phyloP scores from a whole-genome alignment of 1,139 yeast genomes.

The Yamadazyma siamensis region DNA sequence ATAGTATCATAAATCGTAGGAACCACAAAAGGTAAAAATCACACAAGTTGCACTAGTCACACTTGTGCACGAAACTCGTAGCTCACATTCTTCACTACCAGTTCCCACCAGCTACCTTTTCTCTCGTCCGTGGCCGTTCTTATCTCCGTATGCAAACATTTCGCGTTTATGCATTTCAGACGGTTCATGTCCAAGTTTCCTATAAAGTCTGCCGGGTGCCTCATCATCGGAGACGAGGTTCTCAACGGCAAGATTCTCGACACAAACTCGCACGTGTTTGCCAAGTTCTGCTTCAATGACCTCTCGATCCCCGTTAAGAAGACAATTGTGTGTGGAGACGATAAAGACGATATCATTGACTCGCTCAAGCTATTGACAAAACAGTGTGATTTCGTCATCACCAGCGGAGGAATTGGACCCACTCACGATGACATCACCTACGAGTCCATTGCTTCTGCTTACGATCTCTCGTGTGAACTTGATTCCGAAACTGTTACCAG shows the following conservation, averaged over 20 bases:
- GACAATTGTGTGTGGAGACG: slow-evolving; percentile 76
- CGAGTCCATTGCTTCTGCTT: slow-evolving; percentile 64
- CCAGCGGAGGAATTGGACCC: slow-evolving; percentile 86
- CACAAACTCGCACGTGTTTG: slow-evolving; percentile 70
- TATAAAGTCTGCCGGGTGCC: slow-evolving; percentile 36
- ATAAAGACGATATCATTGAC: slow-evolving; percentile 57
- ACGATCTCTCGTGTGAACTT: slow-evolving; percentile 44
- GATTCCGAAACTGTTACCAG: slow-evolving; percentile 57
- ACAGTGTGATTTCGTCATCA: slow-evolving; percentile 65
- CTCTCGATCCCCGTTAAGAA: slow-evolving; percentile 54
- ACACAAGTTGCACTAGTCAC: too few species aligned
- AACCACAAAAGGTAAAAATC: too few species aligned
- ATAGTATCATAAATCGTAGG: too few species aligned
- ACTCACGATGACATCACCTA: slow-evolving; percentile 90
- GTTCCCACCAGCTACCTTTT: too few species aligned
- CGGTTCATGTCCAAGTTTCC: slow-evolving; percentile 3
- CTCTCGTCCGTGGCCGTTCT: too few species aligned
- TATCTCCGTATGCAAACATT: too few species aligned
- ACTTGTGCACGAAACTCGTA: too few species aligned
- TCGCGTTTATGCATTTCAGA: too few species aligned
- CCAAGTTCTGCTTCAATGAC: slow-evolving; percentile 60
- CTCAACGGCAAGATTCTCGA: slow-evolving; percentile 84
- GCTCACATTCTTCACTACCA: too few species aligned
- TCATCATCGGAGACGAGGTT: slow-evolving; percentile 84
- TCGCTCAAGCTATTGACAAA: slow-evolving; percentile 46